phyloP scores from a whole-genome alignment of 306 rosid species.

The Dryas octopetala region DNA sequence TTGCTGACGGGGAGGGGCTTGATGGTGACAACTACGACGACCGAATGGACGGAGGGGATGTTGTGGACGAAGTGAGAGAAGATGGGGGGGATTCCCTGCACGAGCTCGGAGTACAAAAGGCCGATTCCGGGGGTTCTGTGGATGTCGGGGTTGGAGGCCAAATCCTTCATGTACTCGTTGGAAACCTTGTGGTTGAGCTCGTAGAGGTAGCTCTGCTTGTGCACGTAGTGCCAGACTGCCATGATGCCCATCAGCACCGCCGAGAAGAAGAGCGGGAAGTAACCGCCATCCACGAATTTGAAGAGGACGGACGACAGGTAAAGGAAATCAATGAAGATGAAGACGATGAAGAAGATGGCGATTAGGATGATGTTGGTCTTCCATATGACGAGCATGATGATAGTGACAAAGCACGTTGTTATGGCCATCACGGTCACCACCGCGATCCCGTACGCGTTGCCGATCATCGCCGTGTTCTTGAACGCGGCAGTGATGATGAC shows the following conservation, averaged over 20 bases:
- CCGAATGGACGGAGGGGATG: slow-evolving; percentile 61
- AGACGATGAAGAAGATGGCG: slow-evolving; percentile 15
- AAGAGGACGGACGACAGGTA: slow-evolving; percentile 29
- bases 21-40: slow-evolving; percentile 64
- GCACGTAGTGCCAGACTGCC: slow-evolving; percentile 33
- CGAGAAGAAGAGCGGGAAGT: slow-evolving; percentile 25
- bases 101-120: slow-evolving; percentile 63
- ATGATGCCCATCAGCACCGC: slow-evolving; percentile 17
- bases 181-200: slow-evolving; percentile 30
- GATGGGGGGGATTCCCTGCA: slow-evolving; percentile 77
- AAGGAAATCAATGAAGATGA: slow-evolving; percentile 1
- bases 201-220: slow-evolving; percentile 21
- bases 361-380: slow-evolving; percentile 25
- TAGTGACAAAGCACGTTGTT: slow-evolving; percentile 21
- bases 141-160: slow-evolving; percentile 35
- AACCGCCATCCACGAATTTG: slow-evolving; percentile 39
- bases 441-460: slow-evolving; percentile 63
- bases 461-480: slow-evolving; percentile 63
- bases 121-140: slow-evolving; percentile 66
- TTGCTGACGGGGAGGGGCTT: slow-evolving; percentile 60
- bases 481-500: slow-evolving; percentile 54
- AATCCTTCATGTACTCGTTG: slow-evolving; percentile 23
- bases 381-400: slow-evolving; percentile 40
- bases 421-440: slow-evolving; percentile 33
- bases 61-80: slow-evolving; percentile 59